Base-by-base conservation (phyloP, 306 rosid genomes). In the Dryas octopetala region DNA sequence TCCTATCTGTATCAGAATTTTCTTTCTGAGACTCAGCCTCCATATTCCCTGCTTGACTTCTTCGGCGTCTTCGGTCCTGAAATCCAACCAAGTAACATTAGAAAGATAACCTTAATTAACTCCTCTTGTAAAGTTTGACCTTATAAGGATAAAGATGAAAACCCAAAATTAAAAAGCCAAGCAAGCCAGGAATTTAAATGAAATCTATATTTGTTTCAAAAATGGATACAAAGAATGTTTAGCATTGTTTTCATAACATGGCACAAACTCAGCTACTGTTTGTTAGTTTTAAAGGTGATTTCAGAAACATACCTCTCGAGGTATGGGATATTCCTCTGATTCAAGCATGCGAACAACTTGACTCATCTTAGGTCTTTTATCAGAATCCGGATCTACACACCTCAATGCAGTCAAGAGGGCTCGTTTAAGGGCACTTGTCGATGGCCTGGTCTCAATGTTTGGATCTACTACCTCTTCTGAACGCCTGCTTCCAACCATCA, bases 341-440 rank as follows among this genome's bases (percentile, higher is more conserved):
- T 93, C 97, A 45, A 93, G 98, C 98, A 93, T 93, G 76, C 97
- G 96, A 46, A 87, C 96, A 78, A 93, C 97, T 88, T 93, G 98
- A 72, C 97, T 80, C 98, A 93, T 93, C 81, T 83, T 89, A 11
- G 98, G 98, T 78, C 98, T 86, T 83, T 90, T 93, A 61, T 86
- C 91, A 72, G 91, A 59, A 82, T 91, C 90, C 40, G 97, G 98
- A 83, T 93, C 98, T 23, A 93, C 96, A 85, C 98, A 93, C 80
- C 98, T 89, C 83, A 93, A 76, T 68, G 98, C 97, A 88, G 97
- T 93, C 85, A 93, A 80, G 81, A 93, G 91, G 76, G 81, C 88
- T 76, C 97, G 80, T 79, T 93, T 93, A 74, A 93, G 93, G 80
- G 91, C 90, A 71, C 98, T 93, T 78, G 91, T 89, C 4, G 98